Conservation (phyloP, 345 rosid species). For the Brassica incana region DNA sequence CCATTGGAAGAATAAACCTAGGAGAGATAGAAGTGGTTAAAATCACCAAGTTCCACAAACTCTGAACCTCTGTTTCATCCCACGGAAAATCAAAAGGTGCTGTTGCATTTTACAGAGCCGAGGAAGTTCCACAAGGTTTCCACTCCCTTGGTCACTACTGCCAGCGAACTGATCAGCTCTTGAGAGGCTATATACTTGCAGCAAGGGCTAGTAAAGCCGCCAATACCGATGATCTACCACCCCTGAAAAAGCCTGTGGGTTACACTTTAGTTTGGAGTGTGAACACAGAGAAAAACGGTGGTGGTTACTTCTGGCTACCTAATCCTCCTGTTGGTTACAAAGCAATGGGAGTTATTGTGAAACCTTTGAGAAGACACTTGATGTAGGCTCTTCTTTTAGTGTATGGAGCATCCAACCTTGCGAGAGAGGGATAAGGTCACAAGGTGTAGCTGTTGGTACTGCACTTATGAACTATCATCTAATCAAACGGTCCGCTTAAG, state of each 20-base stretch:
- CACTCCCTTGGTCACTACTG: conserved; percentile 77
- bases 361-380: conserved; percentile 52
- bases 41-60: conserved; percentile 57
- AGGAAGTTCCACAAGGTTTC: conserved; percentile 68
- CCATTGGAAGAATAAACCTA: conserved; percentile 58
- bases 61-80: conserved; percentile 59
- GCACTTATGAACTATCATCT: conserved; percentile 40
- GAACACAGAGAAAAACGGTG: conserved; percentile 42
- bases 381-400: conserved; percentile 45
- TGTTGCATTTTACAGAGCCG: conserved; percentile 64
- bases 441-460: conserved; percentile 84
- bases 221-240: conserved; percentile 39
- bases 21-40: conserved; percentile 69
- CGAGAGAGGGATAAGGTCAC: conserved; percentile 62
- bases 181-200: conserved; percentile 76
- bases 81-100: conserved; percentile 47
- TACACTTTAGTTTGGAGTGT: conserved; percentile 60
- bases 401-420: conserved; percentile 73
- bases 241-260: conserved; percentile 58
- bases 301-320: conserved; percentile 84
- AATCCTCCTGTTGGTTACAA: conserved; percentile 76
- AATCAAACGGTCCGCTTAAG: conserved; percentile 58
- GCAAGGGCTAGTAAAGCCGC: conserved; percentile 40
- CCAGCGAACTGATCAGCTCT: conserved; percentile 57
- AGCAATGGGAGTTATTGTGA: conserved; percentile 81